A percentile compares a stretch with the other conserved stretches of the same genome.
Conservation (phyloP, 2,329 filamentous ascomycete genomes). For the Alternaria arbusti region DNA sequence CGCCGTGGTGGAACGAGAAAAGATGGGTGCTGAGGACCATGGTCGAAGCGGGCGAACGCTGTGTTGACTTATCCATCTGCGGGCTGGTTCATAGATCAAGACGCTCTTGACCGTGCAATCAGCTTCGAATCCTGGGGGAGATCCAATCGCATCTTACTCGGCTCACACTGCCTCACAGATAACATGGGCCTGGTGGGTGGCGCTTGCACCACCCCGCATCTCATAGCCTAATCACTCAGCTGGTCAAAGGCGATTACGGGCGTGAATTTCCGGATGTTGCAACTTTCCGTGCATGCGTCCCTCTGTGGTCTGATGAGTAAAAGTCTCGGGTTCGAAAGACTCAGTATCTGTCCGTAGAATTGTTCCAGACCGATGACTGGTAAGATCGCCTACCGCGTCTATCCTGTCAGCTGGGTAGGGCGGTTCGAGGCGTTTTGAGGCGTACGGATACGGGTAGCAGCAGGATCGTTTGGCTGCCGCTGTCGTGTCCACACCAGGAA, state of each 20-base stretch:
- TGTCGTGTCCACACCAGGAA: conserved; percentile 4
- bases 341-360: neutral
- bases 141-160: neutral
- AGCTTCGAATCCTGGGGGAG: neutral
- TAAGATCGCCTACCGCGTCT: conserved; percentile 16
- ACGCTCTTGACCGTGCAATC: neutral
- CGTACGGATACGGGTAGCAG: conserved; percentile 8
- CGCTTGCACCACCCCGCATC: conserved; percentile 8
- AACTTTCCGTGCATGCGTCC: neutral
- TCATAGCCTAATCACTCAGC: neutral
- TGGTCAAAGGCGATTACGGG: neutral
- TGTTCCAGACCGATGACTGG: neutral
- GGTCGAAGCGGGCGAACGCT: neutral
- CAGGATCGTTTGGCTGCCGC: conserved; percentile 12
- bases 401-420: neutral
- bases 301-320: neutral
- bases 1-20: neutral
- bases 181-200: neutral
- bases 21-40: neutral
- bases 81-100: neutral
- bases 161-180: neutral
- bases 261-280: neutral
- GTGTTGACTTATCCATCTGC: conserved; percentile 3
- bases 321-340: neutral
- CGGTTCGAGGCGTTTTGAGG: neutral